A percentile compares a stretch with the other conserved stretches of the same genome.
Conservation (phyloP, 1,139 yeast species). For the Yamadazyma pseudoaaseri region DNA sequence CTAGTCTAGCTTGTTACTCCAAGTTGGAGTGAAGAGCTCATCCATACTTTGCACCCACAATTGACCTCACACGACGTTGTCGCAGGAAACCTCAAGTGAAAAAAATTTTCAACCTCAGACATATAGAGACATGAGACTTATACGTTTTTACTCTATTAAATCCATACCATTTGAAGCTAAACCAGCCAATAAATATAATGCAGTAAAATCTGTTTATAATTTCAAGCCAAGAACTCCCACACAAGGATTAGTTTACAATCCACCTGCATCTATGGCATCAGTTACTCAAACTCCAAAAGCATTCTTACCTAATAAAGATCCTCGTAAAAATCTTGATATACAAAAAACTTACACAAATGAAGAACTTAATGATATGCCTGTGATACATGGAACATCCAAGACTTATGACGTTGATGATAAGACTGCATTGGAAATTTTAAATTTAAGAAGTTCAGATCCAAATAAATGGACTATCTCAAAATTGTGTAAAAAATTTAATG, state of each 20-base stretch:
- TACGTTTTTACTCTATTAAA: slow-evolving; percentile 13
- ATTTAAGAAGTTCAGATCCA: slow-evolving; percentile 63
- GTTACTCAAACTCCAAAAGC: slow-evolving; percentile 61
- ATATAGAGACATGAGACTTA: slow-evolving; percentile 5
- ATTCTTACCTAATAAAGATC: slow-evolving; percentile 66
- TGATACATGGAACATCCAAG: slow-evolving; percentile 44
- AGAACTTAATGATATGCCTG: slow-evolving; percentile 55
- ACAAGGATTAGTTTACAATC: slow-evolving; percentile 40
- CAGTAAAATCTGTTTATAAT: slow-evolving; percentile 39
- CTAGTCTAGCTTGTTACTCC: too few relatives aligned
- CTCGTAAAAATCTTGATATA: slow-evolving; percentile 43
- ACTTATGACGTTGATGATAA: slow-evolving; percentile 60
- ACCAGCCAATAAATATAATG: slow-evolving; percentile 39
- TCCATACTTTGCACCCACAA: too few relatives aligned
- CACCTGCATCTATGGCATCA: slow-evolving; percentile 34
- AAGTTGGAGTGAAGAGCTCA: too few relatives aligned
- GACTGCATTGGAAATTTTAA: slow-evolving; percentile 59
- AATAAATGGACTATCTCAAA: slow-evolving; percentile 63
- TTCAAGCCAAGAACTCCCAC: slow-evolving; percentile 38
- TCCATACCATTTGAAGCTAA: slow-evolving; percentile 33
- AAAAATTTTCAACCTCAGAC: not conserved
- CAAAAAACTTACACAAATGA: slow-evolving; percentile 30
- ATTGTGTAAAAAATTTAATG: slow-evolving; percentile 60
- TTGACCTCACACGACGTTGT: not conserved
- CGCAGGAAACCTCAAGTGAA: not conserved